Percentiles rank a stretch among this genome's conserved stretches.
phyloP scores from a whole-genome alignment of 2,329 filamentous ascomycete species.

The Boeremia lycopersici region DNA sequence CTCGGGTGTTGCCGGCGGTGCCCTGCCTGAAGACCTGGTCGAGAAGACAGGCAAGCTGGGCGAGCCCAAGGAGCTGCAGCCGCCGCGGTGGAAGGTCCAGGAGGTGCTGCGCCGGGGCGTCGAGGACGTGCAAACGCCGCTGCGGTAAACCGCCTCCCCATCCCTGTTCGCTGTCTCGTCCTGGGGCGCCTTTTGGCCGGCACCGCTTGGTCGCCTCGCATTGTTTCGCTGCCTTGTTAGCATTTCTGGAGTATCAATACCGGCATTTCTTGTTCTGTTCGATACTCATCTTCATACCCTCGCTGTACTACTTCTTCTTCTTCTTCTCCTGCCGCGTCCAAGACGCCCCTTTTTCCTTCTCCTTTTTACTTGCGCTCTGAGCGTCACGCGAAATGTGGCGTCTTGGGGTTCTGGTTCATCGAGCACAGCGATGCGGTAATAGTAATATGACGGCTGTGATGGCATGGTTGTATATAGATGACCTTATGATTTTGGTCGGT shows the following conservation, averaged over 20 bases:
- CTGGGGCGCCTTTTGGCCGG: neutral
- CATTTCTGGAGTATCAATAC: slow-evolving; percentile 17
- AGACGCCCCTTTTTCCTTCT: neutral
- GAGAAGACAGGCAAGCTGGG: slow-evolving; percentile 59
- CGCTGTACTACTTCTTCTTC: slow-evolving; percentile 23
- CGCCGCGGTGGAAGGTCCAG: slow-evolving; percentile 80
- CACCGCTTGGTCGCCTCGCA: neutral
- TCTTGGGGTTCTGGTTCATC: neutral
- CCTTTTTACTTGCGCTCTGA: neutral
- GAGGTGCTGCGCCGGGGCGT: slow-evolving; percentile 76
- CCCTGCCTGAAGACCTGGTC: slow-evolving; percentile 76
- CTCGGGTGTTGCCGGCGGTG: slow-evolving; percentile 90
- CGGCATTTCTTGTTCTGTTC: slow-evolving; percentile 15
- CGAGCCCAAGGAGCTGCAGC: slow-evolving; percentile 57
- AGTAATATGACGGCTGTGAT: slow-evolving; percentile 7
- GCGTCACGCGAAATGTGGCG: neutral
- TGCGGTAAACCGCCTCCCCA: slow-evolving; percentile 59
- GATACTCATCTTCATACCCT: slow-evolving; percentile 28
- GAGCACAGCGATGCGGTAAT: slow-evolving; percentile 17
- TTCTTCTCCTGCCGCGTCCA: slow-evolving; percentile 5
- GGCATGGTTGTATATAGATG: slow-evolving; percentile 8
- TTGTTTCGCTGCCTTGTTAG: slow-evolving; percentile 2
- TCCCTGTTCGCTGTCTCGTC: neutral
- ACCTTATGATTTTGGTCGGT: slow-evolving; percentile 4
- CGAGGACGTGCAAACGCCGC: slow-evolving; percentile 73